phyloP scores from a whole-genome alignment of 2,329 filamentous ascomycete genomes.

The Calonectria ilicicola region DNA sequence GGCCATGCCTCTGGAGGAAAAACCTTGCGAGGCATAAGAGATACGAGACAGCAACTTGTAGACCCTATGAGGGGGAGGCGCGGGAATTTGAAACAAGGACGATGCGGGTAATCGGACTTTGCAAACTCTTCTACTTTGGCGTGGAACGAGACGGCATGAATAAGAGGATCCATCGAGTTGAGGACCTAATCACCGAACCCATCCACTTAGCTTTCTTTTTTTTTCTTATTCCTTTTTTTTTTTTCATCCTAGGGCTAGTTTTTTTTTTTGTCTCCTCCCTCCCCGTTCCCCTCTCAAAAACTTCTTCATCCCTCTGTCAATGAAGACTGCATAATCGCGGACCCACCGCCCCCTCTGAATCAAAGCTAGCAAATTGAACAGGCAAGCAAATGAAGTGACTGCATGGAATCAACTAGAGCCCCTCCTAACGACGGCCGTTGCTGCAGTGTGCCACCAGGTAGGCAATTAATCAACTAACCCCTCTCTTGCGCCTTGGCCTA shows the following conservation, averaged over 20 bases:
- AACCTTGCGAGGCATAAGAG: not conserved
- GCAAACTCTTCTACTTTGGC: not conserved
- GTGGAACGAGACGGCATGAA: not conserved
- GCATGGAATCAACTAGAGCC: conserved; percentile 6
- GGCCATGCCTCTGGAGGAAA: conserved; percentile 10
- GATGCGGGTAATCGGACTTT: conserved; percentile 14
- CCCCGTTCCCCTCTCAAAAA: not conserved
- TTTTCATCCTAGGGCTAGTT: not conserved
- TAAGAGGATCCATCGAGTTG: conserved; percentile 6
- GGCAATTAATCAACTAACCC: conserved; percentile 15
- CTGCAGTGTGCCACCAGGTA: conserved; percentile 5
- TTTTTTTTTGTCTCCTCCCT: not conserved
- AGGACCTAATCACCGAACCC: not conserved
- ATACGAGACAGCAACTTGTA: not conserved
- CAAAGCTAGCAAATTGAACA: conserved; percentile 1
- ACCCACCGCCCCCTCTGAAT: conserved; percentile 39
- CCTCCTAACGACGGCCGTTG: conserved; percentile 6
- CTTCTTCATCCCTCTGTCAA: conserved; percentile 19
- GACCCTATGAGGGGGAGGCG: conserved; percentile 1
- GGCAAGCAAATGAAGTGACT: conserved; percentile 11
- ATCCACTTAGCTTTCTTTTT: conserved; percentile 3
- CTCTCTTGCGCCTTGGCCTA: not conserved
- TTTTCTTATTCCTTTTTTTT: not conserved
- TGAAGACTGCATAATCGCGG: conserved; percentile 37
- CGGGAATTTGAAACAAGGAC: conserved; percentile 8